Evolutionary conservation across 2,329 filamentous ascomycete genomes (phyloP), one percentile per base, ranked within the genome.

Genomic region (Penicillium sp.): DNA sequence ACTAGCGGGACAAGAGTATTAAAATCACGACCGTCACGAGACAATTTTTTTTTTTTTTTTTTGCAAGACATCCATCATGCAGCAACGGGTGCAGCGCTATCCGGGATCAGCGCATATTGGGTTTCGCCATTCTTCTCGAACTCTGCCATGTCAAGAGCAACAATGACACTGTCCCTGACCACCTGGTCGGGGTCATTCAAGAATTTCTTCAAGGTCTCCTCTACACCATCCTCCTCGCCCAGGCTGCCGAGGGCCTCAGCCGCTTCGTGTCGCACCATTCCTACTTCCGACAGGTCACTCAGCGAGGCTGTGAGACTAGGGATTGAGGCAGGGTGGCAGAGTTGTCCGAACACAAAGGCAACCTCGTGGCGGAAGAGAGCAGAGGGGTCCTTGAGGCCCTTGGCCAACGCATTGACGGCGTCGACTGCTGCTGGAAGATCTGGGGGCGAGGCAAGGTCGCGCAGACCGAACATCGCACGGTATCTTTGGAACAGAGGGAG

Each of bases 181-280:
- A 99, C 93, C 74, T 90, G 86, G 76, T 97, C 93, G 60, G 91
- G 86, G 74, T 99, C 95, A 63, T 96, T 80, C 64, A 97, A 78
- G 77, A 97, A 97, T 62, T 81, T 83, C 77, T 86, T 91, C 70
- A 99, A 74, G 4, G 86, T 89, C 56, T 91, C 90, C 72, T 97
- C 93, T 13, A 99, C 94, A 21, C 93, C 93, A 48, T 92, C 89
- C 75, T 97, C 93, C 23, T 96, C 91, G 25, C 94, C 95, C 33
- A 99, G 82, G 70, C 93, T 96, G 27, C 94, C 94, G 27, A 99
- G 85, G 25, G 94, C 94, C 79, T 99, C 94, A 1, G 95, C 94
- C 49, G 94, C 95, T 78, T 99, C 94, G 72, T 99, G 94, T 56
- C 94, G 88, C 56, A 99, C 94, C 94, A 99, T 99, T 70, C 93